Evolutionary conservation across 139 green algal species (phyloP).

Genomic region (Pseudopediastrum boryanum): DNA sequence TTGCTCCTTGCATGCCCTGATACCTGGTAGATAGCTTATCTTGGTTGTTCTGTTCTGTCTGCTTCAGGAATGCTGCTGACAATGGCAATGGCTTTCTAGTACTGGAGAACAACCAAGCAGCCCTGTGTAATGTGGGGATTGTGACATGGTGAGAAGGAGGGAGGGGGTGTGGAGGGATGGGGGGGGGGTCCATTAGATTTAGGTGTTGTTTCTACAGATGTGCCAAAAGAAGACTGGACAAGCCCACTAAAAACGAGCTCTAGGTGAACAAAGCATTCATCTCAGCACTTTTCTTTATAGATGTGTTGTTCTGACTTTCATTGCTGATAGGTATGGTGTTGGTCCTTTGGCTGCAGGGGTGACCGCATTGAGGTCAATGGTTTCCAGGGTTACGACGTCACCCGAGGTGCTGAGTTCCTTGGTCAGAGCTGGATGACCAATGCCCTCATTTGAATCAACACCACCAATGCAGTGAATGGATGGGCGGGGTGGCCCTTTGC

Average conservation of each 20-base stretch:
- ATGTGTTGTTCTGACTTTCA: no score
- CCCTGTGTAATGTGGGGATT: conserved; percentile 17
- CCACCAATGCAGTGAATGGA: conserved; percentile 34
- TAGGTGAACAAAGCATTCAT: no score
- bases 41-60: background rate
- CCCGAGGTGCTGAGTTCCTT: conserved; percentile 42
- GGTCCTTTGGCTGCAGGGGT: conserved; percentile 31
- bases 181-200: no score
- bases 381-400: conserved; percentile 45
- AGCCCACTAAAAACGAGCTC: no score
- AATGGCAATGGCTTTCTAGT: background rate
- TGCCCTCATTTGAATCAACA: conserved; percentile 39
- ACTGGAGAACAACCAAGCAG: background rate
- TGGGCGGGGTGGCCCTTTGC: conserved; percentile 4
- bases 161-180: no score
- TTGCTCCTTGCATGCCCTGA: no score
- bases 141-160: conserved; percentile 1
- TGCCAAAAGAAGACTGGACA: no score
- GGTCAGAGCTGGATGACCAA: conserved; percentile 39
- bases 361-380: conserved; percentile 26
- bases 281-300: no score
- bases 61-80: background rate
- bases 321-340: no score
- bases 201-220: no score
- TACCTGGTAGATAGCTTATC: no score